A percentile compares a stretch with the other conserved stretches of the same genome.
Conservation (phyloP, 495 filamentous ascomycete genomes). For the Podospora appendiculata region DNA sequence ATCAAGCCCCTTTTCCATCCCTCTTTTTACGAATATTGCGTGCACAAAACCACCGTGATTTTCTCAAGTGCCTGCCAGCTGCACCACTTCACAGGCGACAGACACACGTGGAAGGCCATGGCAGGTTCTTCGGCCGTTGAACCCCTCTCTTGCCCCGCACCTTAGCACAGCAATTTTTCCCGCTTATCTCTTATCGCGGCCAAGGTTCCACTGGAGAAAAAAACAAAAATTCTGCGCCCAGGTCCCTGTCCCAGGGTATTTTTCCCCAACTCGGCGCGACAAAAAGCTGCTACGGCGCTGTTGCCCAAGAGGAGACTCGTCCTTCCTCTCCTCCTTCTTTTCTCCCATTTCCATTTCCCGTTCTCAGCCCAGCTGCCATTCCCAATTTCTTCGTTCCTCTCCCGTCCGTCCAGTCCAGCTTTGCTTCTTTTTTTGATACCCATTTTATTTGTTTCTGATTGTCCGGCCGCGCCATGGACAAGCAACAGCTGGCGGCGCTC, state of each 20-base stretch:
- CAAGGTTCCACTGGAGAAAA: slow-evolving; percentile 17
- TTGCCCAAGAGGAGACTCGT: neutral
- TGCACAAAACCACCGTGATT: no score
- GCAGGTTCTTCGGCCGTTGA: no score
- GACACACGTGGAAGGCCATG: no score
- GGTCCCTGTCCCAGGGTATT: slow-evolving; percentile 1
- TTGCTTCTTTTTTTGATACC: slow-evolving; percentile 21
- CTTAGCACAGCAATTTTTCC: neutral
- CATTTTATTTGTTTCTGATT: slow-evolving; percentile 9
- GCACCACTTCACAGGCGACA: no score
- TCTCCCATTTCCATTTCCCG: slow-evolving; percentile 2
- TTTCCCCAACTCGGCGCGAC: slow-evolving; percentile 1
- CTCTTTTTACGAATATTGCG: no score
- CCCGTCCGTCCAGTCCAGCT: neutral
- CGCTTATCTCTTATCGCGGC: slow-evolving; percentile 15
- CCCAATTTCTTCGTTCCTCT: slow-evolving; percentile 7
- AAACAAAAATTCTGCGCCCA: slow-evolving; percentile 11
- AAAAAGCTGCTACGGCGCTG: slow-evolving; percentile 1
- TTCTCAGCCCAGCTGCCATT: neutral
- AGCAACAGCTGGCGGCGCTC: slow-evolving; percentile 65
- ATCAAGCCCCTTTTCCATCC: no score
- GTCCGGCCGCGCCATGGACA: slow-evolving; percentile 49
- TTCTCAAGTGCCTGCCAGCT: no score
- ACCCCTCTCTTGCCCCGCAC: slow-evolving; percentile 11
- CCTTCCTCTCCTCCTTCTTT: slow-evolving; percentile 7